Evolutionary conservation across 2,329 filamentous ascomycete genomes (phyloP), one percentile per base, ranked within the genome.

Genomic region (Neospermospora avenae): DNA sequence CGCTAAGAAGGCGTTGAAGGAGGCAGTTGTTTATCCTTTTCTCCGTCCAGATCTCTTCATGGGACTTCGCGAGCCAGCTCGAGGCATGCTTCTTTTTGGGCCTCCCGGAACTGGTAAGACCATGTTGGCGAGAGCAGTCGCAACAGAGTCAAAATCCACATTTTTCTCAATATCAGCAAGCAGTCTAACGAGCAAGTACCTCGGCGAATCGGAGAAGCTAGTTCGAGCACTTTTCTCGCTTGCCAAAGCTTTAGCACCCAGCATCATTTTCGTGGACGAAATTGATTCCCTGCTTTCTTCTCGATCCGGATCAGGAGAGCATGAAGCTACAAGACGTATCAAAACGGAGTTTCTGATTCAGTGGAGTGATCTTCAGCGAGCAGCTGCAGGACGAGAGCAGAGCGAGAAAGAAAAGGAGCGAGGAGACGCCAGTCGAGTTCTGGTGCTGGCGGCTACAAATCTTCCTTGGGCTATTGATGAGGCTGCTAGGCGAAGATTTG

Each of bases 271-370:
- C 68, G 92, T 99, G 4, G 95, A 99, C 70, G 95, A 99, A 73
- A 99, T 99, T 64, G 95, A 99, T 73, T 96, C 93, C 0, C 78
- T 99, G 0, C 81, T 99, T 0, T 96, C 92, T 0, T 86, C 92
- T 16, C 82, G 95, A 55, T 90, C 89, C 6, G 90, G 91, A 0
- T 87, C 87, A 3, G 88, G 90, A 1, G 95, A 98, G 71, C 90
- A 98, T 69, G 95, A 99, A 75, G 91, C 95, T 0, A 96, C 92
- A 0, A 82, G 93, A 59, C 84, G 95, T 58, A 96, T 97, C 71
- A 99, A 99, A 77, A 99, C 95, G 0, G 95, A 99, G 72, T 99
- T 99, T 69, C 78, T 99, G 31, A 97, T 99, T 28, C 93, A 97
- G 71, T 99, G 95, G 95, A 95, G 90, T 60, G 92, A 97, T 72